Conservation (phyloP, 768 basidiomycete species). For the Lentinula guzmanii region DNA sequence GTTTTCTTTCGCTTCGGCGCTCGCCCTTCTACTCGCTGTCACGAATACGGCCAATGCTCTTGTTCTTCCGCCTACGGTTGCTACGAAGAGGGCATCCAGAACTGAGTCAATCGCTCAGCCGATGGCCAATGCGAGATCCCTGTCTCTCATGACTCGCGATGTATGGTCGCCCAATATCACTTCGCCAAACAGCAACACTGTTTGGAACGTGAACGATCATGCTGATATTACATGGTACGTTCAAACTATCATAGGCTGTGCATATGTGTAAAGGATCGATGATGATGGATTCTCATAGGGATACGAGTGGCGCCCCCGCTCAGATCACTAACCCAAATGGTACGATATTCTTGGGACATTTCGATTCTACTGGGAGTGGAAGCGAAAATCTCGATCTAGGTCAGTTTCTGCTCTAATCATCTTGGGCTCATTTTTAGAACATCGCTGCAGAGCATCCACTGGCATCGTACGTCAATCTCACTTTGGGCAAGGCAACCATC, state of each 20-base stretch:
- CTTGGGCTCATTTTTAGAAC: not conserved
- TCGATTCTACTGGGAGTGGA: slow-evolving; percentile 26
- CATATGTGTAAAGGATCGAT: not conserved
- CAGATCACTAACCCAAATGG: slow-evolving; percentile 30
- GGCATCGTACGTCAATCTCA: slow-evolving; percentile 38
- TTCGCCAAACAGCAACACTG: slow-evolving; percentile 27
- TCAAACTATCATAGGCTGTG: slow-evolving; percentile 6
- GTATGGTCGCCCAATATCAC: slow-evolving; percentile 39
- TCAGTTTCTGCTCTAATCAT: slow-evolving; percentile 15
- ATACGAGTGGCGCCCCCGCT: slow-evolving; percentile 26
- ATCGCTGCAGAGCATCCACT: slow-evolving; percentile 39
- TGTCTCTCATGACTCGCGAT: slow-evolving; percentile 15
- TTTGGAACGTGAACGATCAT: slow-evolving; percentile 31
- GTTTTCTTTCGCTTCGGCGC: slow-evolving; percentile 13
- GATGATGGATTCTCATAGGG: slow-evolving; percentile 25
- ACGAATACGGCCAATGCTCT: slow-evolving; percentile 13
- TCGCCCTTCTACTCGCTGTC: slow-evolving; percentile 16
- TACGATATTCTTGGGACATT: slow-evolving; percentile 38
- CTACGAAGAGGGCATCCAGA: slow-evolving; percentile 7
- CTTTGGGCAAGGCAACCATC: slow-evolving; percentile 32
- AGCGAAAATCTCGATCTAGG: slow-evolving; percentile 44
- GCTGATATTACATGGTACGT: slow-evolving; percentile 40
- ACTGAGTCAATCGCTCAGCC: not conserved
- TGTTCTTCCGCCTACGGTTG: slow-evolving; percentile 21
- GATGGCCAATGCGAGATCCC: not conserved